Evolutionary conservation across 306 rosid genomes (phyloP), one percentile per base, ranked within the genome.

Genomic region (Sechiopsis laciniata): DNA sequence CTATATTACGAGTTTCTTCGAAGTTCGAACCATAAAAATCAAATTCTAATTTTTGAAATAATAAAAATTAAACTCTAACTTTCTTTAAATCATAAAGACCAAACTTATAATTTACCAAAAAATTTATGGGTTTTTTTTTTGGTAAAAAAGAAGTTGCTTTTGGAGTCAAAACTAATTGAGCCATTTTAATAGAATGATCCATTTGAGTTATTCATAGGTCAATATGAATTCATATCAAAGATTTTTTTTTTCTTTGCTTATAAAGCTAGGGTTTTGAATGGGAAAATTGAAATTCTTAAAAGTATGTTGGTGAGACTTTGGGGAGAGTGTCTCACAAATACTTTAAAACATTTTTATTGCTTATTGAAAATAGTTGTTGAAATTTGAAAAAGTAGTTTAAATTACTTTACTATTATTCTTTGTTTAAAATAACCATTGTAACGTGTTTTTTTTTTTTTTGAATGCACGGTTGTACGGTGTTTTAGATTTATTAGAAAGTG

Each of bases 101-200:
- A 26, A 26, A 26, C 2, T 26, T 26, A 26, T 26, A 26, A 26
- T 26, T 26, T 26, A 26, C 29, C 2, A 26, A 26, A 26, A 26
- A 26, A 26, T 26, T 26, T 26, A 26, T 26, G 29, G n/a, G n/a
- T 26, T 26, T 26, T 26, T 32, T n/a, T 65, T 4, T 37, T 40
- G 71, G 71, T 65, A 53, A 40, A 65, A 65, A 65, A 65, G 71
- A 40, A 65, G 14, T 65, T n/a, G 71, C 14, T 1, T 65, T 65
- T 42, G 20, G 53, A 65, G 21, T 42, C 10, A 65, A 65, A 65
- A 16, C 17, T 65, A 26, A 26, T 26, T 8, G 29, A 65, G 52
- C 54, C 54, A 35, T 65, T 65, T 65, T 65, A 11, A 4, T 17
- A 37, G 8, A 65, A 40, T n/a, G 9, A 65, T 65, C 22, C 9